phyloP scores from a whole-genome alignment of 2,329 filamentous ascomycete genomes.

The Fusarium domesticum region DNA sequence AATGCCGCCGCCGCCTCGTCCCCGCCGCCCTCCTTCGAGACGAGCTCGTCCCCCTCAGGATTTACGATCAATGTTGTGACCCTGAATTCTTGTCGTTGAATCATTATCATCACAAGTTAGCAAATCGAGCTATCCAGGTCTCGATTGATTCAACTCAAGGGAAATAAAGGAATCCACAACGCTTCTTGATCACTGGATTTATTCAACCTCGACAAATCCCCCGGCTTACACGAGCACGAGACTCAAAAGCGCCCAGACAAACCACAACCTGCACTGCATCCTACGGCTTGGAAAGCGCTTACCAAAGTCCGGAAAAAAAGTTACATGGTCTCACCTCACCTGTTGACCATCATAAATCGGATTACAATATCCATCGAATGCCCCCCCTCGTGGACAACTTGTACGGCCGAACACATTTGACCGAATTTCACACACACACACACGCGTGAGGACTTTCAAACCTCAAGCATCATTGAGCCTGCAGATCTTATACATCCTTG shows the following conservation, averaged over 20 bases:
- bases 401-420: conserved; percentile 5
- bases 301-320: conserved; percentile 4
- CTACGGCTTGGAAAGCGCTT: no score
- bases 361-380: conserved; percentile 15
- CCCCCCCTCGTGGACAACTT: conserved; percentile 6
- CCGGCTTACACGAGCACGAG: conserved; percentile 19
- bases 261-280: no score
- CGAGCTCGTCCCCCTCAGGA: conserved; percentile 14
- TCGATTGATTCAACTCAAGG: conserved; percentile 7
- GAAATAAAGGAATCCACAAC: conserved; percentile 9
- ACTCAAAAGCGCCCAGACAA: no score
- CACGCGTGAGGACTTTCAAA: neutral
- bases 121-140: conserved; percentile 2
- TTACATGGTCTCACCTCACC: conserved; percentile 2
- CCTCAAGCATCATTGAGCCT: conserved; percentile 8
- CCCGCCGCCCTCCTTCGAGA: conserved; percentile 12
- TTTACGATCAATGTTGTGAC: conserved; percentile 9
- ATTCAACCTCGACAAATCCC: conserved; percentile 6
- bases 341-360: conserved; percentile 2
- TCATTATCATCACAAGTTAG: conserved; percentile 4
- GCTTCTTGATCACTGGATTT: no score
- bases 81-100: conserved; percentile 5
- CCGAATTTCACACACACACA: neutral
- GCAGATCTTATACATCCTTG: conserved; percentile 13
- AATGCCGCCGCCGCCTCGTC: conserved; percentile 21